Conservation (phyloP, 83 land plant genomes). For the Thuja plicata region DNA sequence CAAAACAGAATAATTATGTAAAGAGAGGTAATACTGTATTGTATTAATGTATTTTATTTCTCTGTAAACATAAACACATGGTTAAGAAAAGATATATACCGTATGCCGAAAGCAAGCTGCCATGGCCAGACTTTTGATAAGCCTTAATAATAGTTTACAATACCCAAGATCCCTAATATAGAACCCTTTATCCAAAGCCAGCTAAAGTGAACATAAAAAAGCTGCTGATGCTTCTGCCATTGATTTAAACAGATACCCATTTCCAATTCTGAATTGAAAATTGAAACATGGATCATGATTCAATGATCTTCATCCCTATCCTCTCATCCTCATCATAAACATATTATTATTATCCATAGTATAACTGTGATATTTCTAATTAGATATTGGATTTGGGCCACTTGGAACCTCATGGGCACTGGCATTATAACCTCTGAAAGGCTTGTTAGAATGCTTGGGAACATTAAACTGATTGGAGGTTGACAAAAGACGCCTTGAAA, state of each 20-base stretch:
- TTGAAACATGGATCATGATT: neutral
- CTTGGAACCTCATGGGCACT: neutral
- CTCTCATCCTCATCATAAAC: neutral
- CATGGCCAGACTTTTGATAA: neutral
- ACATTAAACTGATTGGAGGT: neutral
- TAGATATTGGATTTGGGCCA: conserved; percentile 4
- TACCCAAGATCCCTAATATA: neutral
- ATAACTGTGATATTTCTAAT: neutral
- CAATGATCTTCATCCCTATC: neutral
- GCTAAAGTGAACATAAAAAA: neutral
- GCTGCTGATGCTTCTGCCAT: neutral
- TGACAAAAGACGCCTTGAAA: neutral
- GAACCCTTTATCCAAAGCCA: neutral
- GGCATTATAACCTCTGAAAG: neutral
- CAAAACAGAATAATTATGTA: neutral
- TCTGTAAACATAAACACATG: neutral
- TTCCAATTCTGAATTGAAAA: neutral
- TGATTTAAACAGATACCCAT: neutral
- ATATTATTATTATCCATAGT: neutral
- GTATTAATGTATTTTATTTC: neutral
- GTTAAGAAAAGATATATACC: neutral
- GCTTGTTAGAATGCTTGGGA: neutral
- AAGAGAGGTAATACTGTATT: neutral
- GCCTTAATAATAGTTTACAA: neutral
- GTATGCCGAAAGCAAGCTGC: neutral